Base-by-base conservation (phyloP, 768 basidiomycete genomes). In the Boletus fagicola region DNA sequence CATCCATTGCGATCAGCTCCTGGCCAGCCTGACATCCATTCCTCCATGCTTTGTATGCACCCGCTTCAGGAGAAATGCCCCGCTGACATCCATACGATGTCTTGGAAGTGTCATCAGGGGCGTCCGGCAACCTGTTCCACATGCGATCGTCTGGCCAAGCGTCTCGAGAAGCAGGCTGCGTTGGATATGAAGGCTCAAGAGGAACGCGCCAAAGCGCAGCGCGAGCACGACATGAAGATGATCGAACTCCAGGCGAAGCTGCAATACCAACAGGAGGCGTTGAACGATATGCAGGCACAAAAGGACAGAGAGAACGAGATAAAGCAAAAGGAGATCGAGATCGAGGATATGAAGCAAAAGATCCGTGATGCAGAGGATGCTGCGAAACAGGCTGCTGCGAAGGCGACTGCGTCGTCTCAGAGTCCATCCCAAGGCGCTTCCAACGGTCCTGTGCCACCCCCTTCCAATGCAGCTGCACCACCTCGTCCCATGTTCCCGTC, bases 1-100 rank as follows among this genome's bases (percentile, higher is more conserved):
- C 88, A 90, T 65, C 80, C 80, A 53, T 54, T 15, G 61, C 58
- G 53, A 77, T 83, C 55, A 77, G 86, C 63, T 76, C 81, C 20
- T 77, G 83, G 68, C 4, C 56, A 60, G 3, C 66, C 62, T 1
- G 63, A 70, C 40, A 15, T 62, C 5, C 68, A 70, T 30, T 9
- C 51, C 1, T 28, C 53, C 22, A 79, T 83, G 75, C 45, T 49
- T 0, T 88, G 88, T 68, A 60, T 66, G 31, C 64, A 72, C 11
- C 59, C 68, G 22, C 52, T 82, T 24, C 51, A 65, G 6, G 66
- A 65, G 0, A 74, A 69, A 40, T 89, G 87, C 64, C 35, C 63
- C 1, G 56, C 65, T 2, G 74, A 73, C 2, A 74, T 75, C 0
- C 87, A 90, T 58, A 56, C 53, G 3, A 73, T 73, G 28, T 58